A percentile compares a stretch with the other conserved stretches of the same genome.
These are phyloP conservation scores for Cajanus cajan DNA, from an alignment of 306 rosid genomes.

Conservation along the genomic window DNA sequence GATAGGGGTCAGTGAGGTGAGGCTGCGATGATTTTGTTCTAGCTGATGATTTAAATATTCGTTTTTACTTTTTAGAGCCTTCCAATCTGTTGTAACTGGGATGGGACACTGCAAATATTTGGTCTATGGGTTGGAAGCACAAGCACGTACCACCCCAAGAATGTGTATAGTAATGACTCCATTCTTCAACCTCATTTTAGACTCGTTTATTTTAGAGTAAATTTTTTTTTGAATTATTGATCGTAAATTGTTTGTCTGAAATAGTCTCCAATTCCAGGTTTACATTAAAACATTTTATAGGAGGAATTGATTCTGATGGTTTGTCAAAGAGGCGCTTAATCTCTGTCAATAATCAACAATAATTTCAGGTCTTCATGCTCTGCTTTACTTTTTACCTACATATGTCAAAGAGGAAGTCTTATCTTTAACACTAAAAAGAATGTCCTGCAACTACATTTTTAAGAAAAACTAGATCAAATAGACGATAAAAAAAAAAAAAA, in stretches of 20 bases:
- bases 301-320: not conserved
- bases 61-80: not conserved
- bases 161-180: slow-evolving; percentile 13
- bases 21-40: not conserved
- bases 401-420: not conserved
- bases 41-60: not conserved
- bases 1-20: too few species aligned
- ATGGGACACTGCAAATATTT: not conserved
- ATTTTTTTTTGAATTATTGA: not conserved
- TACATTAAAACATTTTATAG: not conserved
- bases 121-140: not conserved
- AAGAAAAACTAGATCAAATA: not conserved
- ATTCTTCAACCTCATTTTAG: not conserved
- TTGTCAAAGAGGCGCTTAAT: not conserved
- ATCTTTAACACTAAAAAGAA: not conserved
- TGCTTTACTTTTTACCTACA: not conserved
- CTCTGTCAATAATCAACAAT: too few species aligned
- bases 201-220: not conserved
- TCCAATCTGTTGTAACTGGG: not conserved
- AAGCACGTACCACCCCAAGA: not conserved
- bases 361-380: not conserved
- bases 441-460: not conserved
- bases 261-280: not conserved
- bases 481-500: not conserved
- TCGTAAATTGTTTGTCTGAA: not conserved